Base-by-base conservation (phyloP, 768 basidiomycete genomes). In the Agaricus bisporus region DNA sequence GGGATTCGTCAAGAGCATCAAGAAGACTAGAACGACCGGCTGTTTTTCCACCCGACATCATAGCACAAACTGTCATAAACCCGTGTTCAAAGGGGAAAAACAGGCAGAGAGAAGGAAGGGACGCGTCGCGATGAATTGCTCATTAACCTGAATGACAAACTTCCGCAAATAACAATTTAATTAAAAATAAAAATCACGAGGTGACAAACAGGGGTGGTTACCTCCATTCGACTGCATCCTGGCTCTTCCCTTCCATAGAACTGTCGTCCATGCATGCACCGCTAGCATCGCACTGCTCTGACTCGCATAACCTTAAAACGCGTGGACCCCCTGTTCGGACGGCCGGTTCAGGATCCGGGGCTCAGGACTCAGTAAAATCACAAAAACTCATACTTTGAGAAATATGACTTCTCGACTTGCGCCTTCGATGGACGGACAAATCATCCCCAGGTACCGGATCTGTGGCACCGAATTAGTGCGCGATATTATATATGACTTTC, bases 21-120 rank as follows among this genome's bases (percentile, higher is more conserved):
- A 54, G 52, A 15, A 54, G 44, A 41, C 52, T 54, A 18, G 52
- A 54, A 47, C 26, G 36, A 12, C 25, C 44, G 5, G n/a, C 44
- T 14, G 17, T 11, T 26, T 53, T 26, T 15, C 37, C 29, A 28
- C 10, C 14, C 10, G 44, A 17, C 52, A 54, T 54, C 29, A 35
- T 43, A 25, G 28, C 41, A 29, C 18, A 39, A 22, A 22, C 3
- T 17, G 22, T 9, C 12, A 8, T 17, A 18, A 38, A 47, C 4
- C 29, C 39, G 44, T 44, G 52, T 54, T n/a, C 12, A 29, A 39
- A 25, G 28, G 11, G 52, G 3, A 28, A 14, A 5, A 22, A 22
- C 22, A 22, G 22, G 22, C 22, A 4, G 22, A 26, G n/a, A 37
- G 22, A 53, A 38, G 8, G 38, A 50, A 22, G 2, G 49, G 17